Evolutionary conservation across 192 early-diverging fungal genomes (phyloP).

Genomic region (Backusella parvicylindrica): DNA sequence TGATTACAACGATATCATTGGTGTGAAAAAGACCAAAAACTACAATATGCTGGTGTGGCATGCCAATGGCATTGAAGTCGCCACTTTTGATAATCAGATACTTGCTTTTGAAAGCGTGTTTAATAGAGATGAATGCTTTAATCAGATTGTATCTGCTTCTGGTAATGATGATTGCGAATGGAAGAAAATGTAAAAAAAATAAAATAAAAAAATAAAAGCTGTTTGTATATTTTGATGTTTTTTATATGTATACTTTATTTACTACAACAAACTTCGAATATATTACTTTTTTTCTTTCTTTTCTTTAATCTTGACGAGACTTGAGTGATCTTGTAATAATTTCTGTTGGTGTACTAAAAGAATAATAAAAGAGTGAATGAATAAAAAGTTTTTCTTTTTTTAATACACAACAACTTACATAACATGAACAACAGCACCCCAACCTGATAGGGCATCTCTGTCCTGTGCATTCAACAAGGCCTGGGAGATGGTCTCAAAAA

Average conservation of each 20-base stretch:
- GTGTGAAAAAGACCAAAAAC: slow-evolving; percentile 26
- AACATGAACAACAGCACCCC: slow-evolving; percentile 94
- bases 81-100: slow-evolving; percentile 12
- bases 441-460: slow-evolving; percentile 91
- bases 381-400: too few relatives aligned
- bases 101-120: slow-evolving; percentile 25
- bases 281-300: neutral
- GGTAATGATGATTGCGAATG: slow-evolving; percentile 18
- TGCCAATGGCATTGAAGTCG: slow-evolving; percentile 21
- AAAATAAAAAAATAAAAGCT: neutral
- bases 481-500: slow-evolving; percentile 97
- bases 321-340: slow-evolving; percentile 88
- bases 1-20: slow-evolving; percentile 16
- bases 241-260: neutral
- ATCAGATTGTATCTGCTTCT: slow-evolving; percentile 14
- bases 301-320: slow-evolving; percentile 52
- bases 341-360: slow-evolving; percentile 70
- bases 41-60: slow-evolving; percentile 25
- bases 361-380: neutral
- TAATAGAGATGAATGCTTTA: slow-evolving; percentile 30
- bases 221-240: neutral
- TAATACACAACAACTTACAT: slow-evolving; percentile 53
- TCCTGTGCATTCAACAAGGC: slow-evolving; percentile 92
- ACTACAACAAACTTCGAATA: neutral
- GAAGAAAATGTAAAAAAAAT: slow-evolving; percentile 8